Evolutionary conservation across 306 rosid species (phyloP), one percentile per base, ranked within the genome.

Genomic region (Quercus mongolica): DNA sequence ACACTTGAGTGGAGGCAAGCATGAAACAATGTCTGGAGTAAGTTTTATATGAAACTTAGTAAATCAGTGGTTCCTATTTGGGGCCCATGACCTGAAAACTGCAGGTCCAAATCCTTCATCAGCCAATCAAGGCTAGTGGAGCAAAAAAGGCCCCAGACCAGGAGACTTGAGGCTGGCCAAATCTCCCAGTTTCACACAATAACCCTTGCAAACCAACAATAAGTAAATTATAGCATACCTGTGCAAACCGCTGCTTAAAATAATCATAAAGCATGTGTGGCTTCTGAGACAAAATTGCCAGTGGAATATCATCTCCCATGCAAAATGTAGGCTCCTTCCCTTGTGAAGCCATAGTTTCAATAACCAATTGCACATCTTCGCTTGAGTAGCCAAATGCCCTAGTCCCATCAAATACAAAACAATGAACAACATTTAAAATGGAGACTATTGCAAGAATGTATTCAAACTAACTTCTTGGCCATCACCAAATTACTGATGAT

Each of bases 311-410:
- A 84, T 94, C 98, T 26, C 98, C 98, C 98, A 94, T 94, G 83
- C 98, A 94, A 86, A 94, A 94, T 54, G 96, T 94, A 58, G 98
- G 99, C 83, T 95, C 99, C 92, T 95, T 95, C 87, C 99, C 99
- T 89, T 95, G 99, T 71, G 97, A 73, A 84, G 99, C 98, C 99
- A 95, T 95, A 55, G 83, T 74, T 88, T 95, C 98, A 28, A 95
- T 95, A 87, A 95, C 91, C 98, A 95, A 90, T 85, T 92, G 99
- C 80, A 95, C 99, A 87, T 95, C 99, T 85, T 95, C 99, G 73
- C 98, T 95, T 28, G 98, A 93, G 90, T 95, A 95, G 65, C 99
- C 99, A 91, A 91, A 92, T 80, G 99, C 99, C 93, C 99, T 95
- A 90, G 72, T 86, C 79, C 81, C 83, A 83, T 68, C 80, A 83